Evolutionary conservation across 345 rosid genomes (phyloP).

Genomic region (Citrus trifoliata): DNA sequence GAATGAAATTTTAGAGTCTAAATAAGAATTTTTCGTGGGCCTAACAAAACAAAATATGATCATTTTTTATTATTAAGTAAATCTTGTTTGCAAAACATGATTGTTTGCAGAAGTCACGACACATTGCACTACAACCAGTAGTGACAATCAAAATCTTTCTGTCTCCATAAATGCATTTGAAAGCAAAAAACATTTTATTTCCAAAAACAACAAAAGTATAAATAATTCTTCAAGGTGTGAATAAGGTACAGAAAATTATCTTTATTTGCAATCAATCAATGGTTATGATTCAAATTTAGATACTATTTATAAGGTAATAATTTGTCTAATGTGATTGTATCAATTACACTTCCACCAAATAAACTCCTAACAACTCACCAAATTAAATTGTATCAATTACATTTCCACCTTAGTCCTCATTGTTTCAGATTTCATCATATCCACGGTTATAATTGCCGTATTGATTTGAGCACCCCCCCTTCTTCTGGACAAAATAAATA

Average conservation of each 20-base stretch:
- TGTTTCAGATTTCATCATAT: conserved; percentile 1
- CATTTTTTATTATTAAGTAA: neutral
- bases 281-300: neutral
- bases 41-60: neutral
- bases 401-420: neutral
- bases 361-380: neutral
- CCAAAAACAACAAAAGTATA: conserved; percentile 1
- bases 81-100: neutral
- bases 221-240: neutral
- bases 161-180: conserved; percentile 7
- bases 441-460: neutral
- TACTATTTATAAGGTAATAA: neutral
- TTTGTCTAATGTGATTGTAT: neutral
- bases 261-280: neutral
- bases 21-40: neutral
- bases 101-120: neutral
- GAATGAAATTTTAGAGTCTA: neutral
- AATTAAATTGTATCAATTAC: conserved; percentile 4
- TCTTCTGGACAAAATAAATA: neutral
- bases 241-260: neutral
- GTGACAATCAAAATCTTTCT: neutral
- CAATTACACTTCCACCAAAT: neutral
- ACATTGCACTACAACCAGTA: neutral
- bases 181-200: neutral
- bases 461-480: conserved; percentile 8